Evolutionary conservation across 305 asterid species (phyloP).

Genomic region (Ajuga reptans): DNA sequence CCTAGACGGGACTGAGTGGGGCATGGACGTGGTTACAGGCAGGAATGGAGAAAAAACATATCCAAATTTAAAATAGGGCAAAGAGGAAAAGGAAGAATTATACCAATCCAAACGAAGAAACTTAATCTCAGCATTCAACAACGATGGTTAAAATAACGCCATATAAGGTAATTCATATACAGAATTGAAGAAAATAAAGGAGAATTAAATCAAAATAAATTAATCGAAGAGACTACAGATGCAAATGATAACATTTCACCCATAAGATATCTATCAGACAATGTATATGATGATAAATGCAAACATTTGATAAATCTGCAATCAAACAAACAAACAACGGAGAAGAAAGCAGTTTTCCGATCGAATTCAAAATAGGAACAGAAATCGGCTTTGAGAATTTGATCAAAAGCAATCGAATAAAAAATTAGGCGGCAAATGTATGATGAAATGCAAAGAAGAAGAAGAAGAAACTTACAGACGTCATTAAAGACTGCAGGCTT

Average conservation of each 20-base stretch:
- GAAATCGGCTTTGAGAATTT: background rate
- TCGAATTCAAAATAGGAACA: background rate
- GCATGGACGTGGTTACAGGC: no score
- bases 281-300: background rate
- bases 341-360: background rate
- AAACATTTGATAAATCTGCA: background rate
- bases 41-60: no score
- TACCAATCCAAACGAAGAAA: background rate
- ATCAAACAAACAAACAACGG: background rate
- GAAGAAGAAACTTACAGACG: conserved; percentile 42
- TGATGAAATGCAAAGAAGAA: background rate
- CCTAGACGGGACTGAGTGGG: no score
- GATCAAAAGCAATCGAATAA: background rate
- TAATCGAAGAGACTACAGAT: background rate
- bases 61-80: background rate
- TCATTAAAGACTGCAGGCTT: conserved; percentile 33
- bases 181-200: background rate
- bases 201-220: background rate
- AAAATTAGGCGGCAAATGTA: background rate
- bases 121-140: background rate
- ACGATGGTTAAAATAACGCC: background rate
- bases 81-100: background rate
- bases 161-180: background rate
- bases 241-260: background rate
- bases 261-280: background rate